Base-by-base conservation (phyloP, 2,329 filamentous ascomycete genomes). In the Chaetothyriales sp. region DNA sequence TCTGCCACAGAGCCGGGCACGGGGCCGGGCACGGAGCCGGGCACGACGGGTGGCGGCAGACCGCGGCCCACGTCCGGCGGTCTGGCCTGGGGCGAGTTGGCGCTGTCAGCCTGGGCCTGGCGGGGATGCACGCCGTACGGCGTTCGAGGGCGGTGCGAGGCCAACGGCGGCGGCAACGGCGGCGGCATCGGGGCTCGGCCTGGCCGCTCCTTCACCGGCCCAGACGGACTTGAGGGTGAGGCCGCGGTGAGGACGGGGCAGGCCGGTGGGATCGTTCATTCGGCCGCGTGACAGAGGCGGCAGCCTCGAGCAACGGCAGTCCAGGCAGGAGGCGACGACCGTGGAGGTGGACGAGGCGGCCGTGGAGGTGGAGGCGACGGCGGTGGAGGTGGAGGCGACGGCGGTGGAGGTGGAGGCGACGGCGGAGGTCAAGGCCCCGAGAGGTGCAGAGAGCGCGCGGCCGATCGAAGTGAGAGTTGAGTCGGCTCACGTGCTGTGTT, bases 21-120 rank as follows among this genome's bases (percentile, higher is more conserved):
- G 10, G 54, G n/a, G n/a, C n/a, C n/a, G n/a, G n/a, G n/a, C 6
- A 54, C 44, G 18, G 56, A 56, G 13, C 50, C 43, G 15, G 54
- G 58, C 29, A 57, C 56, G 10, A n/a, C n/a, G n/a, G n/a, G n/a
- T n/a, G 54, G 56, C 10, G 59, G 59, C 18, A 60, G 49, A 5
- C 58, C 54, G 43, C 58, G 50, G 48, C 60, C 58, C 29, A 58
- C 48, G 47, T 60, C 58, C 54, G 51, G 40, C 49, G 45, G 18
- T 47, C 33, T 13, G 33, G n/a, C n/a, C 9, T 40, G 33, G 13
- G 33, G 8, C 33, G 33, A 40, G 33, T 40, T 15, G 10, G 33
- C 9, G 33, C 15, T 13, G 33, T 40, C 33, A 40, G 33, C 33
- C 33, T 40, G 33, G 33, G 10, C 33, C 33, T 40, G 33, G 10